Conservation (phyloP, 495 filamentous ascomycete species). For the Lineolata rhizophorae region DNA sequence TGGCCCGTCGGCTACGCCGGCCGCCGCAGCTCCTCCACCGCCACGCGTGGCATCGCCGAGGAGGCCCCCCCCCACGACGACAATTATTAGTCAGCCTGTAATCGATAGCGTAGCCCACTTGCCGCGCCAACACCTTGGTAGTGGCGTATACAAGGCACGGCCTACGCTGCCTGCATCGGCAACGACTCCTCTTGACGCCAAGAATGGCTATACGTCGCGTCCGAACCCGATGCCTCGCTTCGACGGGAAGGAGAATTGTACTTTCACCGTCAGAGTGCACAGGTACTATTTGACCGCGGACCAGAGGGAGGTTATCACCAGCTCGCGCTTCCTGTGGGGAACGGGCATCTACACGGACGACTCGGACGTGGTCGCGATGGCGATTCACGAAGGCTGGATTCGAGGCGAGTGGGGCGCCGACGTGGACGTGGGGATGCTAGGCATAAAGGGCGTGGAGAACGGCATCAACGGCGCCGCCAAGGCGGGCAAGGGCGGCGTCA, state of each 20-base stretch:
- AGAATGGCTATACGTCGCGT: conserved; percentile 33
- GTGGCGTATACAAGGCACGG: conserved; percentile 30
- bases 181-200: conserved; percentile 17
- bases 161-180: conserved; percentile 25
- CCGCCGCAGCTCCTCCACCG: no score
- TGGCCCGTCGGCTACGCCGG: no score
- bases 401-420: conserved; percentile 68
- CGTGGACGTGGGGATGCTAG: conserved; percentile 44
- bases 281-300: conserved; percentile 45
- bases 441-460: conserved; percentile 29
- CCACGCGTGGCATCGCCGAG: no score
- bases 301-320: conserved; percentile 61
- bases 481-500: conserved; percentile 3
- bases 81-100: conserved; percentile 39
- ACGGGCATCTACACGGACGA: conserved; percentile 91
- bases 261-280: conserved; percentile 68
- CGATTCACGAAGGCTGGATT: conserved; percentile 85
- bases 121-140: conserved; percentile 68
- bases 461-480: conserved; percentile 13
- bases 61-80: conserved; percentile 38
- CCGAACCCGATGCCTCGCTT: conserved; percentile 60
- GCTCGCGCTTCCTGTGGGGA: conserved; percentile 64
- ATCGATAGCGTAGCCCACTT: conserved; percentile 44
- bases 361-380: conserved; percentile 78
- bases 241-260: conserved; percentile 70